Evolutionary conservation across 2,329 filamentous ascomycete genomes (phyloP), one percentile per base, ranked within the genome.

Genomic region (Ilyonectria robusta): DNA sequence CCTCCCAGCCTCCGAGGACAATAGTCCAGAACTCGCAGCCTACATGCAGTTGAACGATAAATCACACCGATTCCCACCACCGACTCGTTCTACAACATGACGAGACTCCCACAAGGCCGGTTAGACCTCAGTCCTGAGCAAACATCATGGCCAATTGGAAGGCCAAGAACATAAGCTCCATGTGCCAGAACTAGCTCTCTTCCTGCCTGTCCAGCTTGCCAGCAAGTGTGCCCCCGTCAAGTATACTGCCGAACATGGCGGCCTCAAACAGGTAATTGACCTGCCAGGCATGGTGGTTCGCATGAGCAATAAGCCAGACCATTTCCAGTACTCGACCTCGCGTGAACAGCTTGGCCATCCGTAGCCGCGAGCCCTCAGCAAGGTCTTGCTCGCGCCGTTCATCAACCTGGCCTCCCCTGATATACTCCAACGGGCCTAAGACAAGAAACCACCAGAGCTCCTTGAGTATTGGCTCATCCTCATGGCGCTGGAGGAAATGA

Each of bases 241-340:
- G 70, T 29, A 79, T 73, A 11, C 77, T 78, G 17, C 77, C 77
- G 71, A 78, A 79, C 77, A 79, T 79, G 48, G 77, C 77, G 4
- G 77, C 77, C 56, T 78, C 76, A 13, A 79, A 78, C 9, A 79
- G 26, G 15, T 73, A 71, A 35, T 78, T 78, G 2, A 79, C 69
- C 53, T 78, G 76, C 77, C 77, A 78, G 31, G 76, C 77, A 3
- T 74, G 72, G 6, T 72, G 70, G 47, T 66, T 72, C 0, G 72
- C 72, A 56, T 74, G 72, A 2, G 72, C 72, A 57, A 74, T 74
- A 5, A 74, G 8, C 72, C 72, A 74, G 1, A 74, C 72, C 72
- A 74, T 74, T 51, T 74, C 72, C 7, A 74, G 17, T 13, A 74
- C 64, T 9, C 26, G 48, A 1, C 72, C 72, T 8, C 53, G 60